Evolutionary conservation across 208 protist genomes (phyloP), one percentile per base, ranked within the genome.

Genomic region (Wallacemonas sp.): DNA sequence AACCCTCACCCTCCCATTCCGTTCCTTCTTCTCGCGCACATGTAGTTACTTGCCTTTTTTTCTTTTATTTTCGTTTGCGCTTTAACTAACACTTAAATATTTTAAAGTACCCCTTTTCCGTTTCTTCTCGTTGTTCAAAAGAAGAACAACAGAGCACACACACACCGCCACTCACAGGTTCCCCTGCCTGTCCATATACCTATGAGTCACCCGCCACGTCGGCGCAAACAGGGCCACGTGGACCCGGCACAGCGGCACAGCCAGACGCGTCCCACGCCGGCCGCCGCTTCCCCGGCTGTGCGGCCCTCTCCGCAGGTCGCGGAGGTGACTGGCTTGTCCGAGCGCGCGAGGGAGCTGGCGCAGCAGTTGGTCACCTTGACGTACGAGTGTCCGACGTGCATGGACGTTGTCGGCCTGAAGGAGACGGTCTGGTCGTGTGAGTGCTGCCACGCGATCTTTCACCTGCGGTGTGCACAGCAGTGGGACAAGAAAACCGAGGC

Each of bases 311-410:
- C 36, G 39, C 28, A 20, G 14, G 39, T 54, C 14, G 33, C 46
- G 11, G 41, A 50, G 55, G 45, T 49, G 3, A 46, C 22, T 33
- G 44, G 38, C 28, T 14, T 67, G 2, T 61, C 71, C 41, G 50
- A 69, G 38, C 57, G 76, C 12, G 72, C 62, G 11, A 57, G 72
- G 49, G n/a, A 57, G 42, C 67, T 89, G 39, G 74, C 80, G 20
- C 36, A 84, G 65, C 82, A 87, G 62, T 63, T 94, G 3, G 61
- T 61, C 23, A 45, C 42, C 14, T 61, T 73, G 25, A 61, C 59
- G 20, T 89, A 92, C 64, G 85, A 92, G 63, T 94, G 88, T 62
- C 67, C 71, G 20, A 92, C 42, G 42, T 94, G 88, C 70, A 61
- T 90, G 36, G 84, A 89, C 57, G 65, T 48, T 4, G 79, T 94